These are phyloP conservation scores for Penicillium paradoxum DNA, from an alignment of 495 filamentous ascomycete genomes.

Conservation along the genomic window DNA sequence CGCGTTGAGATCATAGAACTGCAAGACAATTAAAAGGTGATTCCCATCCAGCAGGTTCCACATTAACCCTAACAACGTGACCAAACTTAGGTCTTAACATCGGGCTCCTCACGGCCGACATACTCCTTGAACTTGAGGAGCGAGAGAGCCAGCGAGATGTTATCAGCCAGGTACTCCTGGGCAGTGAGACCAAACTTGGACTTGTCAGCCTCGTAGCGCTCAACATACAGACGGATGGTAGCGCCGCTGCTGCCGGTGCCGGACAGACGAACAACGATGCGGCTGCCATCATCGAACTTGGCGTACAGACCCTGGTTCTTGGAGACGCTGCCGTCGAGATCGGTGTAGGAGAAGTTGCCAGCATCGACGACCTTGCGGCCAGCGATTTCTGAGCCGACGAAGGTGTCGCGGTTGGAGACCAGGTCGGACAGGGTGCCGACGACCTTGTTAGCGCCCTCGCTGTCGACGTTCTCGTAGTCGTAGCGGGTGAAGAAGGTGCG, in stretches of 20 bases:
- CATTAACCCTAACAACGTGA: slow-evolving; percentile 4
- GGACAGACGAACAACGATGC: slow-evolving; percentile 88
- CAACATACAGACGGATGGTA: slow-evolving; percentile 93
- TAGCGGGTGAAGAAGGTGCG: slow-evolving; percentile 99
- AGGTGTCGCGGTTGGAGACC: slow-evolving; percentile 65
- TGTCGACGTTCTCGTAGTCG: slow-evolving; percentile 94
- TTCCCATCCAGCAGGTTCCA: slow-evolving; percentile 28
- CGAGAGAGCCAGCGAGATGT: slow-evolving; percentile 74
- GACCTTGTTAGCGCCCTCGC: slow-evolving; percentile 83
- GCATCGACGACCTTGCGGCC: slow-evolving; percentile 82
- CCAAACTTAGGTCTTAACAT: slow-evolving; percentile 79
- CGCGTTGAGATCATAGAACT: slow-evolving; percentile 5
- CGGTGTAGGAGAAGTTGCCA: slow-evolving; percentile 95
- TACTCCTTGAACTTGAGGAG: slow-evolving; percentile 87
- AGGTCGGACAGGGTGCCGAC: slow-evolving; percentile 66
- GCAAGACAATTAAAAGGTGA: slow-evolving; percentile 18
- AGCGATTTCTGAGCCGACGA: slow-evolving; percentile 74
- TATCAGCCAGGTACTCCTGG: slow-evolving; percentile 90
- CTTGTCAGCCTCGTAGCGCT: slow-evolving; percentile 78
- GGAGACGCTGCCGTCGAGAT: slow-evolving; percentile 90
- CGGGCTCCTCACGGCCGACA: slow-evolving; percentile 83
- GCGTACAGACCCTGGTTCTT: slow-evolving; percentile 95
- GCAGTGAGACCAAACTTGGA: slow-evolving; percentile 71
- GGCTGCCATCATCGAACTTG: slow-evolving; percentile 90
- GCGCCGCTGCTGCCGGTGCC: slow-evolving; percentile 93